Conservation (phyloP, 352 stramenopile species). For the Peronospora destructor region DNA sequence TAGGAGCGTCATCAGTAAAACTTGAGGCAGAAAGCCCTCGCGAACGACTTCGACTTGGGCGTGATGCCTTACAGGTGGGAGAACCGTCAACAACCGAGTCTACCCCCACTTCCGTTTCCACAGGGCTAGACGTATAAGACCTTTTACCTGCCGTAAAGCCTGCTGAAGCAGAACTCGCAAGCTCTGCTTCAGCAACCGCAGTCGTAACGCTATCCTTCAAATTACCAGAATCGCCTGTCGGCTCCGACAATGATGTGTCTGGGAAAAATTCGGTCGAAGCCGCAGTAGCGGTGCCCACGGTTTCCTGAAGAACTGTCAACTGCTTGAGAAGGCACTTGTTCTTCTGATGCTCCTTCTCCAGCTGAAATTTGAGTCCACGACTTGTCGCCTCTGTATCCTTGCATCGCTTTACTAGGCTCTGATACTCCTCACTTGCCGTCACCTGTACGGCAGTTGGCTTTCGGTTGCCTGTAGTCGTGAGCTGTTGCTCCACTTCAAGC, state of each 20-base stretch:
- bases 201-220: conserved; percentile 37
- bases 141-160: conserved; percentile 37
- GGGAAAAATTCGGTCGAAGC: conserved; percentile 27
- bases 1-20: conserved; percentile 21
- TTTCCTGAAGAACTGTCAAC: conserved; percentile 33
- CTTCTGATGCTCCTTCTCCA: conserved; percentile 70
- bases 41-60: conserved; percentile 21
- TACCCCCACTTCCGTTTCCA: conserved; percentile 1
- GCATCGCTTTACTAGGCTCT: conserved; percentile 43
- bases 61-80: conserved; percentile 15
- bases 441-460: conserved; percentile 27
- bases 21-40: conserved; percentile 33
- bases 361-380: conserved; percentile 56
- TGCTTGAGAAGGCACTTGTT: conserved; percentile 74
- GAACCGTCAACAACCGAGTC: conserved; percentile 1
- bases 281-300: conserved; percentile 18
- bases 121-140: conserved; percentile 12
- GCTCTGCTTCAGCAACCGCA: conserved; percentile 32
- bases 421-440: conserved; percentile 45
- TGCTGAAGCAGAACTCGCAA: conserved; percentile 65
- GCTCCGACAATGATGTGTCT: conserved; percentile 5
- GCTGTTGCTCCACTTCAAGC: conserved; percentile 33
- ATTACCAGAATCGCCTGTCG: conserved; percentile 19
- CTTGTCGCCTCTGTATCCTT: conserved; percentile 66
- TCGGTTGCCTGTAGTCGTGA: conserved; percentile 14